Evolutionary conservation across 208 protist species (phyloP).

Genomic region (Trypanosoma caninum): DNA sequence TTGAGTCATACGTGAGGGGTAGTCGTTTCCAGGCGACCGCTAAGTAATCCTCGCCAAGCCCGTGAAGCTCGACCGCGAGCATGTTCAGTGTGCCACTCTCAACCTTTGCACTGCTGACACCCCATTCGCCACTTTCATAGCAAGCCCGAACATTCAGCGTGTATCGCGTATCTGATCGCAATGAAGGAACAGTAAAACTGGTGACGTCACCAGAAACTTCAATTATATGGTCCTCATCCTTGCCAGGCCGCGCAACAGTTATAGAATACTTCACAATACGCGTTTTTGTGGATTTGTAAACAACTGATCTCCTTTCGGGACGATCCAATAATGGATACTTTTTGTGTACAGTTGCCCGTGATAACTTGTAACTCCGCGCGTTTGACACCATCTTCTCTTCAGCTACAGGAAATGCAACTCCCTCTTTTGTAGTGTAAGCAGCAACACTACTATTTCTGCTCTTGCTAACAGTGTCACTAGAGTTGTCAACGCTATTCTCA

Average conservation of each 20-base stretch:
- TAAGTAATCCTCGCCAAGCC: constrained; percentile 85
- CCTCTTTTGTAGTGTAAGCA: too few relatives aligned
- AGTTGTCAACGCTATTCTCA: neutral
- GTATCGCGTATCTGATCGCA: constrained; percentile 72
- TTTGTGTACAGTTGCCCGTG: neutral
- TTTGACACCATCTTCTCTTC: too few relatives aligned
- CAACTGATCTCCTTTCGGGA: constrained; percentile 28
- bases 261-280: constrained; percentile 39
- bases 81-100: constrained; percentile 71
- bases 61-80: constrained; percentile 51
- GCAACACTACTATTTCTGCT: constrained; percentile 9
- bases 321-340: constrained; percentile 50
- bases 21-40: constrained; percentile 66
- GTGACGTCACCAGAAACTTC: constrained; percentile 43
- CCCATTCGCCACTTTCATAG: constrained; percentile 72
- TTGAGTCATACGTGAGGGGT: constrained; percentile 54
- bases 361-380: too few relatives aligned
- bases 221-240: constrained; percentile 55
- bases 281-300: constrained; percentile 56
- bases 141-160: constrained; percentile 60
- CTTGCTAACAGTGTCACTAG: too few relatives aligned
- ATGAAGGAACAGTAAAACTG: constrained; percentile 46
- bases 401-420: too few relatives aligned
- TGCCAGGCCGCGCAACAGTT: constrained; percentile 36
- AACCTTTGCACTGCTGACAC: constrained; percentile 53